Base-by-base conservation (phyloP, 768 basidiomycete species). In the Boletus rubescentipes region DNA sequence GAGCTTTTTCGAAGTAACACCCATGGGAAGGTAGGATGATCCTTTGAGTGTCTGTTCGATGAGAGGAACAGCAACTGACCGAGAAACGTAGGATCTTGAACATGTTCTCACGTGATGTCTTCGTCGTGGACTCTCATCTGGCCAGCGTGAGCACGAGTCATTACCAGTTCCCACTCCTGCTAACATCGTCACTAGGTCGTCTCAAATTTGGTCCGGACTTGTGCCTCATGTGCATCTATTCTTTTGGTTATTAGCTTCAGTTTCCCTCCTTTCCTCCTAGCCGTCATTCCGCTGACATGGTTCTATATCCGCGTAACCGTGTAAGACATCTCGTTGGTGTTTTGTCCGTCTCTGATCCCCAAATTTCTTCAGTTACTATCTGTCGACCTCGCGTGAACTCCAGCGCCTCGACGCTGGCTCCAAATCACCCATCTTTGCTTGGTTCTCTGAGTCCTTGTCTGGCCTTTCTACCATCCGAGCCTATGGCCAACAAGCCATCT, bases 351-450 rank as follows among this genome's bases (percentile, higher is more conserved):
- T 42, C 54, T 44, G 43, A 55, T 23, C 32, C 39, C 31, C 4
- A 4, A 14, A 7, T 3, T 42, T 43, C 21, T 31, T 2, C 60
- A 93, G 91, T 39, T 96, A 96, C 69, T 94, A 94, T 67, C 81
- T 94, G 9, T 78, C 89, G 4, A 93, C 91, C 0, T 91, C 88
- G 1, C 85, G 92, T 23, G 92, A 94, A 67, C 78, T 94, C 23
- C 93, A 94, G 68, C 89, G 92, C 14, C 77, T 95, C 14, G 92
- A 94, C 60, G 89, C 93, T 1, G 87, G 92, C 23, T 91, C 91
- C 6, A 85, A 90, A 36, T 92, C 91, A 0, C 94, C 95, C 1
- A 92, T 98, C 54, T 95, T 96, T 68, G 87, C 87, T 0, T 89
- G 87, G 85, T 91, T 91, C 67, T 87, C 87, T 2, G 91, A 91